Base-by-base conservation (phyloP, 257 asterid species). In the Solanum piurae region DNA sequence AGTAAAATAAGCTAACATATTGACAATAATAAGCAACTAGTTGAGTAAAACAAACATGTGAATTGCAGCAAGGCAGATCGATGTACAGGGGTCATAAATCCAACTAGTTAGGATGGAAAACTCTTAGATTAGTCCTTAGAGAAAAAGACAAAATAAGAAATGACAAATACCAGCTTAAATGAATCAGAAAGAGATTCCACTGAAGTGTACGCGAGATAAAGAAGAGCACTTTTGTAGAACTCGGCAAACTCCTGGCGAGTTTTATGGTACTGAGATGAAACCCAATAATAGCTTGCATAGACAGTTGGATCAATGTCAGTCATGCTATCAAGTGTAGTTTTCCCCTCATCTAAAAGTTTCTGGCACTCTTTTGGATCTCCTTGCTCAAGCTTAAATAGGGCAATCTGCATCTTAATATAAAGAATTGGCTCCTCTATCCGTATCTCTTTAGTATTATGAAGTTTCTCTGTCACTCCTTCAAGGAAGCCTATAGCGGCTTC, bases 221-320 rank as follows among this genome's bases (percentile, higher is more conserved):
- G 98, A 75, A 97, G 98, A 83, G 98, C 99, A 87, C 98, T 94
- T 90, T 94, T 93, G 91, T 97, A 97, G 89, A 97, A 97, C 87
- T 96, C 99, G 2, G 99, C 98, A 90, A 97, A 97, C 87, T 97
- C 99, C 89, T 94, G 98, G 29, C 91, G 93, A 83, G 95, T 88
- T 89, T 97, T 97, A 87, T 95, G 94, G 90, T 92, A 94, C 90
- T 97, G 98, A 40, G 99, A 96, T 55, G 98, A 93, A 84, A 95
- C 94, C 99, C 99, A 97, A 87, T 96, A 97, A 89, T 91, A 95
- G 92, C 93, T 95, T 86, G 98, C 99, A 92, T 97, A 95, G 72
- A 96, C 99, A 31, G 99, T 91, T 38, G 99, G 99, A 94, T 97
- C 99, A 89, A 96, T 96, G 90, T 95, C 99, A 31, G 99, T 97